phyloP scores from a whole-genome alignment of 352 stramenopile genomes.

The Albugo candida region DNA sequence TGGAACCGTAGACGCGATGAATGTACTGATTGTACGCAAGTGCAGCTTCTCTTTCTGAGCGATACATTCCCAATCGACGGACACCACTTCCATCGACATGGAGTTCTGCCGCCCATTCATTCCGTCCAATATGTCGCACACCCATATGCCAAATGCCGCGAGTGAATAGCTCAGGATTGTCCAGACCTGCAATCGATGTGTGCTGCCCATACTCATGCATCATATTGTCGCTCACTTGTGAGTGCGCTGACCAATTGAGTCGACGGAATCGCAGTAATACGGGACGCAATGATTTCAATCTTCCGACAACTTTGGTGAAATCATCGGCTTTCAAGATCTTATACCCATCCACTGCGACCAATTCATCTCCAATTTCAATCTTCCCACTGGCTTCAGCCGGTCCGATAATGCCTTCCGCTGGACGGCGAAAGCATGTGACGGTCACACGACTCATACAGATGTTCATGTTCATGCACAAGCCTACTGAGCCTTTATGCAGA shows the following conservation, averaged over 20 bases:
- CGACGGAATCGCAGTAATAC: slow-evolving; percentile 67
- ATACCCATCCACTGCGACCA: slow-evolving; percentile 68
- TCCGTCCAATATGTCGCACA: slow-evolving; percentile 49
- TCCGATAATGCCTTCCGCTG: slow-evolving; percentile 46
- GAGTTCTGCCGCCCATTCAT: slow-evolving; percentile 63
- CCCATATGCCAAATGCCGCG: slow-evolving; percentile 70
- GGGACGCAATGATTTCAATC: slow-evolving; percentile 58
- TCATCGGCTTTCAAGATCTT: slow-evolving; percentile 56
- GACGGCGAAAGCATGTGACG: slow-evolving; percentile 66
- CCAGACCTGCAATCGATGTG: slow-evolving; percentile 37
- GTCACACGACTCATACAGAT: slow-evolving; percentile 58
- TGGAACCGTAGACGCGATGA: slow-evolving; percentile 62
- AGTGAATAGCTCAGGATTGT: slow-evolving; percentile 58
- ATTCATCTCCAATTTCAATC: slow-evolving; percentile 55
- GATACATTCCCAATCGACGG: slow-evolving; percentile 47
- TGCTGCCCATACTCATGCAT: slow-evolving; percentile 28
- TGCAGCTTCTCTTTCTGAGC: slow-evolving; percentile 53
- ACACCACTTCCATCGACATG: slow-evolving; percentile 67
- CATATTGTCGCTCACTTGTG: slow-evolving; percentile 10
- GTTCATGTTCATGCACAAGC: slow-evolving; percentile 83
- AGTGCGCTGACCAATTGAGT: slow-evolving; percentile 12
- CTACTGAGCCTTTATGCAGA: slow-evolving; percentile 72
- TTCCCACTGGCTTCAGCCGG: slow-evolving; percentile 63
- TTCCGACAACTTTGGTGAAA: slow-evolving; percentile 60
- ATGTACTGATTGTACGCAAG: slow-evolving; percentile 77